These are phyloP conservation scores for Phoenix dactylifera DNA, from an alignment of 176 grass and related monocot species.

Conservation along the genomic window DNA sequence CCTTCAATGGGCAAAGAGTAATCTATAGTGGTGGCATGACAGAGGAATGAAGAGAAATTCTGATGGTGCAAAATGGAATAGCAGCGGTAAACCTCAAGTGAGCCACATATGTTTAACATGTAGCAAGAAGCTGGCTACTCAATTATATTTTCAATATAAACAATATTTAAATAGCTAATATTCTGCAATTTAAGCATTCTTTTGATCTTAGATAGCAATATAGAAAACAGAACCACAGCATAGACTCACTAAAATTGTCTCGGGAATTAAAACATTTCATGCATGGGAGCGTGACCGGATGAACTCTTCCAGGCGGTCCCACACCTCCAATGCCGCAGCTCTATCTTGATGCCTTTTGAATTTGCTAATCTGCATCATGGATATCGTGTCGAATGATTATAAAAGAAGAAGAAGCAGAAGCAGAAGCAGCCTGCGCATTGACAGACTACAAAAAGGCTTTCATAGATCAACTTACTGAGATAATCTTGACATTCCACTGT, in stretches of 20 bases:
- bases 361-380: conserved; percentile 69
- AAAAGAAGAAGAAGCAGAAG: not conserved
- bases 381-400: not conserved
- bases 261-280: conserved; percentile 15
- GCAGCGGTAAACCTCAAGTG: no score
- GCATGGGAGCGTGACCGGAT: conserved; percentile 40
- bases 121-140: no score
- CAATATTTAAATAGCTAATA: no score
- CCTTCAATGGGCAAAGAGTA: no score
- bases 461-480: conserved; percentile 52
- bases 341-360: conserved; percentile 97
- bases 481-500: conserved; percentile 96
- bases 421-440: not conserved
- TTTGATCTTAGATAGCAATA: no score
- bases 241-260: not conserved
- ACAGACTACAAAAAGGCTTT: not conserved
- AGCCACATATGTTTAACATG: no score
- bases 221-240: no score
- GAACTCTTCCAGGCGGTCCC: conserved; percentile 85
- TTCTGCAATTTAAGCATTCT: no score
- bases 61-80: no score
- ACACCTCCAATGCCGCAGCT: conserved; percentile 86
- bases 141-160: no score
- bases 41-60: no score
- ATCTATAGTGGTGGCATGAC: no score